These are phyloP conservation scores for Sugiyamaella grinbergsii DNA, from an alignment of 1,139 yeast species.

Conservation along the genomic window DNA sequence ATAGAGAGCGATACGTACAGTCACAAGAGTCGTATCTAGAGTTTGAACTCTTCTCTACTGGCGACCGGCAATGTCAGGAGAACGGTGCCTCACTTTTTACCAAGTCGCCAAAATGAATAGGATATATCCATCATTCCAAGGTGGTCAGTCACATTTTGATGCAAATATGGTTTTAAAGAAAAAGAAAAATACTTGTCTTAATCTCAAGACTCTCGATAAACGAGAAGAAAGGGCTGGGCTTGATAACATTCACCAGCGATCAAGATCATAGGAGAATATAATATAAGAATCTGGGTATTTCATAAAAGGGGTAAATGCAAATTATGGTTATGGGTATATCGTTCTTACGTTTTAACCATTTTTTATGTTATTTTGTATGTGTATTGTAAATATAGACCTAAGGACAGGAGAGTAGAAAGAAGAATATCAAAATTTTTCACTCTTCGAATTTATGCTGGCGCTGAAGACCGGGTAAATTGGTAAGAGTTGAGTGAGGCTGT, in stretches of 20 bases:
- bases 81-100: too few relatives aligned
- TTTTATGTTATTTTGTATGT: slow-evolving; percentile 7
- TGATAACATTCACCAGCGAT: slow-evolving; percentile 18
- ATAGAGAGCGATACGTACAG: neutral
- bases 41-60: neutral
- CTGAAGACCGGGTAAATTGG: neutral
- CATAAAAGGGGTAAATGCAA: slow-evolving; percentile 20
- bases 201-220: slow-evolving; percentile 30
- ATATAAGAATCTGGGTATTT: slow-evolving; percentile 19
- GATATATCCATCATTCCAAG: neutral
- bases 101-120: neutral
- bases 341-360: slow-evolving; percentile 18
- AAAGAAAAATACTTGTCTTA: slow-evolving; percentile 18
- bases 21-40: neutral
- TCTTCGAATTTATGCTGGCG: slow-evolving; percentile 1
- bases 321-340: neutral
- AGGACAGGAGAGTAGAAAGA: neutral
- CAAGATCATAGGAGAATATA: slow-evolving; percentile 1
- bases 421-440: slow-evolving; percentile 6
- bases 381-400: neutral
- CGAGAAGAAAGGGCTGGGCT: slow-evolving; percentile 31
- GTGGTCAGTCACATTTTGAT: slow-evolving; percentile 11
- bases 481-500: neutral
- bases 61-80: neutral
- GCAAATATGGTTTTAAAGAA: slow-evolving; percentile 23